phyloP scores from a whole-genome alignment of 1,284 basidiomycete genomes.

The Veloboletus limbatus region DNA sequence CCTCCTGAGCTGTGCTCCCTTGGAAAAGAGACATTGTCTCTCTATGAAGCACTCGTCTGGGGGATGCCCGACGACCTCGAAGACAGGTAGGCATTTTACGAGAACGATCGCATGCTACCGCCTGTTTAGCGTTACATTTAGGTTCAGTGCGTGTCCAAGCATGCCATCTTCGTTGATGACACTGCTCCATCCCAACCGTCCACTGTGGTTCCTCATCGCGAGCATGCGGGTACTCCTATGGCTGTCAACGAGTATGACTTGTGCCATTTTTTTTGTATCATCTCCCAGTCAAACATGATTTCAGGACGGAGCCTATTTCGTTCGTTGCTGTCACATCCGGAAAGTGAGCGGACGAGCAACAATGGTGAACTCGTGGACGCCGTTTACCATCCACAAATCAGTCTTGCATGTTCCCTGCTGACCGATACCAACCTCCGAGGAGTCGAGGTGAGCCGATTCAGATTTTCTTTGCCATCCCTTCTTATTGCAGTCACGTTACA shows the following conservation, averaged over 20 bases:
- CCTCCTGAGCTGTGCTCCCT: conserved; percentile 31
- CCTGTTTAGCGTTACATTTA: conserved; percentile 21
- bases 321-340: conserved; percentile 35
- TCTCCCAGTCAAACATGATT: conserved; percentile 18
- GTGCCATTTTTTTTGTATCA: conserved; percentile 15
- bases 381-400: conserved; percentile 46
- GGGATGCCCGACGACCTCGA: conserved; percentile 43
- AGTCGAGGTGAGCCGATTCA: conserved; percentile 39
- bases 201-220: conserved; percentile 47
- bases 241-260: conserved; percentile 53
- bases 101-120: background rate
- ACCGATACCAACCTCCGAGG: conserved; percentile 43
- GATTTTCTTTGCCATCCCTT: background rate
- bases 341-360: conserved; percentile 10
- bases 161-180: conserved; percentile 42
- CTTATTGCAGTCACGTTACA: conserved; percentile 20
- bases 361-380: conserved; percentile 24
- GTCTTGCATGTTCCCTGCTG: conserved; percentile 50
- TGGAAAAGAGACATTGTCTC: conserved; percentile 41
- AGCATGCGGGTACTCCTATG: conserved; percentile 49
- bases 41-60: conserved; percentile 56
- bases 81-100: conserved; percentile 36
- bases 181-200: conserved; percentile 51
- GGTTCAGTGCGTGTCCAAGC: conserved; percentile 41
- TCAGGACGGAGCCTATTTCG: conserved; percentile 42